Evolutionary conservation across 768 basidiomycete genomes (phyloP).

Genomic region (Phlebiopsis flavidoalba): DNA sequence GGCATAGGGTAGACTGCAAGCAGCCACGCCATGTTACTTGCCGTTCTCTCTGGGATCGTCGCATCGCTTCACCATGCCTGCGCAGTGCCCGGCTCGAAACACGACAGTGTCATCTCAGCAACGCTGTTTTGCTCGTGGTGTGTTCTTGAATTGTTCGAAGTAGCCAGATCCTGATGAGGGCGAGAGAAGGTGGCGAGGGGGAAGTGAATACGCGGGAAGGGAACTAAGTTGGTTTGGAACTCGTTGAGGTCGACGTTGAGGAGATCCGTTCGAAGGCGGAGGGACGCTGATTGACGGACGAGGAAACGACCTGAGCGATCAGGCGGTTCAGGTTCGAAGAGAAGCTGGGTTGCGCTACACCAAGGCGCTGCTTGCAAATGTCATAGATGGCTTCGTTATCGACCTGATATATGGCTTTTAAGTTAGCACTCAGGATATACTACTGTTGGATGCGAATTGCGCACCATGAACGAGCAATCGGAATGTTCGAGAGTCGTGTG

Average conservation of each 20-base stretch:
- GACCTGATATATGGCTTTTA: slow-evolving; percentile 50
- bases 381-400: slow-evolving; percentile 99
- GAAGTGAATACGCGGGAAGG: slow-evolving; percentile 67
- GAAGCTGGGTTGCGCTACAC: slow-evolving; percentile 82
- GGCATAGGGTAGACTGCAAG: slow-evolving; percentile 65
- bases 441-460: slow-evolving; percentile 12
- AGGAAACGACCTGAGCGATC: slow-evolving; percentile 96
- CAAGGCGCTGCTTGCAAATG: slow-evolving; percentile 96
- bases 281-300: slow-evolving; percentile 38
- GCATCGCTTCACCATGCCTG: slow-evolving; percentile 81
- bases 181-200: slow-evolving; percentile 64
- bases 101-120: slow-evolving; percentile 65
- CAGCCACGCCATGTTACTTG: slow-evolving; percentile 79
- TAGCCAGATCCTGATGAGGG: slow-evolving; percentile 45
- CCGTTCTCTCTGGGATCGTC: slow-evolving; percentile 76
- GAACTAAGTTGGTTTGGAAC: slow-evolving; percentile 68
- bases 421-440: slow-evolving; percentile 8
- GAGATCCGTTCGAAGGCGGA: slow-evolving; percentile 62
- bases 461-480: slow-evolving; percentile 98
- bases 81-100: slow-evolving; percentile 73
- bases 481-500: slow-evolving; percentile 99
- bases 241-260: slow-evolving; percentile 69
- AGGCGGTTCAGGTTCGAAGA: slow-evolving; percentile 90
- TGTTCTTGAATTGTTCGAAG: too few species aligned
- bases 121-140: slow-evolving; percentile 68